Base-by-base conservation (phyloP, 441 rosid species). In the Rhodomyrtus psidioides region DNA sequence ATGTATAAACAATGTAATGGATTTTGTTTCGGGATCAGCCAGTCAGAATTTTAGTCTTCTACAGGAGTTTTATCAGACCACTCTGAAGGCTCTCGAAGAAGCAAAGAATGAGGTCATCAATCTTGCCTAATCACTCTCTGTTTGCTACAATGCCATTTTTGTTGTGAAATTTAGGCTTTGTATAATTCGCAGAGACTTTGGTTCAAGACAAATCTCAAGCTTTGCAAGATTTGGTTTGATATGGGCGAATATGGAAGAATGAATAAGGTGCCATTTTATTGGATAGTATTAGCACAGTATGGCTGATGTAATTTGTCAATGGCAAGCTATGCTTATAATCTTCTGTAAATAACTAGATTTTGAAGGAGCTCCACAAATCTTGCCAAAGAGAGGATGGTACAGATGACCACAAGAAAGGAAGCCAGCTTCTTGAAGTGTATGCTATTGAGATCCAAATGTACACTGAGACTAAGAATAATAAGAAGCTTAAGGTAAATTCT, bases 351-450 rank as follows among this genome's bases (percentile, higher is more conserved):
- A 46, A 30, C 27, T 92, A 96, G 99, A 94, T 98, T 75, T 87
- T 98, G 91, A 96, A 98, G 93, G 98, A 95, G 81, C 99, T 95
- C 85, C 98, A 96, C 87, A 98, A 95, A 89, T 95, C 99, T 88
- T 96, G 99, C 89, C 99, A 95, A 92, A 93, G 91, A 87, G 99
- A 96, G 89, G 99, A 96, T 92, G 99, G 99, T 83, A 90, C 99
- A 30, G 98, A 98, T 93, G 99, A 98, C 91, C 99, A 95, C 89
- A 96, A 98, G 94, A 98, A 98, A 93, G 99, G 99, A 84, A 98
- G 98, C 90, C 99, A 98, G 88, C 98, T 98, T 84, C 92, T 98
- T 89, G 99, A 98, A 93, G 99, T 96, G 17, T 98, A 95, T 86
- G 99, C 99, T 74, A 94, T 98, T 88, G 98, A 96, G 89, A 98